Percentiles rank a stretch among this genome's conserved stretches.
phyloP scores from a whole-genome alignment of 2,329 filamentous ascomycete genomes.

The Aspergillus nomiae region DNA sequence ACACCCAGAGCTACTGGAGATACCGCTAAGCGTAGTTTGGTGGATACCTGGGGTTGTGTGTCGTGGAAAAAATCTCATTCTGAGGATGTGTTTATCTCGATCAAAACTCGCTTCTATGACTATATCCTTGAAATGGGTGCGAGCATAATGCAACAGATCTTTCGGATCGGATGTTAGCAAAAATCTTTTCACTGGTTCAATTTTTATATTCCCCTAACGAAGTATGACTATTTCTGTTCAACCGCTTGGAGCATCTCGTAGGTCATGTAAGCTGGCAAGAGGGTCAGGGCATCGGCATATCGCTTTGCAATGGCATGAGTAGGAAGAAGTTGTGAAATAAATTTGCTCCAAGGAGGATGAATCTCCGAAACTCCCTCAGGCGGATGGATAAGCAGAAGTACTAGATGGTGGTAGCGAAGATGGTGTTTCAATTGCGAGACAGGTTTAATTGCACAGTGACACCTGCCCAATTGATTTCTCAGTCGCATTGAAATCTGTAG shows the following conservation, averaged over 20 bases:
- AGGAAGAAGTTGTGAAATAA: not conserved
- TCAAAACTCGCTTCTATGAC: constrained; percentile 33
- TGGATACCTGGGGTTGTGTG: constrained; percentile 31
- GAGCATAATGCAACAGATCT: constrained; percentile 41
- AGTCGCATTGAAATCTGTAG: not conserved
- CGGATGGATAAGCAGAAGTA: not conserved
- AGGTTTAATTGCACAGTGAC: constrained; percentile 2
- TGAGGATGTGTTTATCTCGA: constrained; percentile 39
- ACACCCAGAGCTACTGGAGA: constrained; percentile 98
- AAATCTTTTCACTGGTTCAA: constrained; percentile 36
- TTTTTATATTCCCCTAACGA: constrained; percentile 38
- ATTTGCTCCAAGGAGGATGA: not conserved
- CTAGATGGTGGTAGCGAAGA: not conserved
- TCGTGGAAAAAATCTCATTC: constrained; percentile 33
- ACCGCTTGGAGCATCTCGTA: not conserved
- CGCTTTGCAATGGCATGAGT: not conserved
- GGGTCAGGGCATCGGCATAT: not conserved
- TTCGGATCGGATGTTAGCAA: constrained; percentile 41
- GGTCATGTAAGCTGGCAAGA: not conserved
- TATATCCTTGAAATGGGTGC: constrained; percentile 30
- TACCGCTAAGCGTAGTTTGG: constrained; percentile 68
- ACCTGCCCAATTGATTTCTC: not conserved
- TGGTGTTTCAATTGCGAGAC: not conserved
- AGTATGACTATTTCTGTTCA: constrained; percentile 35
- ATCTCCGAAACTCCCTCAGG: not conserved